phyloP scores from a whole-genome alignment of 2,329 filamentous ascomycete genomes.

The Trichothecium sympodiale region DNA sequence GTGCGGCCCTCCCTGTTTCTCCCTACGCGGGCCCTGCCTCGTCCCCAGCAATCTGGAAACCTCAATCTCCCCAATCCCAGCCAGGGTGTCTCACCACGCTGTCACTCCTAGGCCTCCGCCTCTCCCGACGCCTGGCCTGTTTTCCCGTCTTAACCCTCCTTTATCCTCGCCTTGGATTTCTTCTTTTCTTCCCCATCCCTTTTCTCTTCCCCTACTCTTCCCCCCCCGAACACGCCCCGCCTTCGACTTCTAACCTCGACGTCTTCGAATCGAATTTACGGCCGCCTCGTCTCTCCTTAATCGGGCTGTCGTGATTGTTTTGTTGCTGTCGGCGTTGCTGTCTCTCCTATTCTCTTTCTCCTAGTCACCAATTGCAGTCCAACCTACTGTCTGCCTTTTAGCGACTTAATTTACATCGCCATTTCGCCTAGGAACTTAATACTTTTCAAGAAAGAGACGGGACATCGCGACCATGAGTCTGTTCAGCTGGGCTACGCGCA shows the following conservation, averaged over 20 bases:
- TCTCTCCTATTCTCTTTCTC: neutral
- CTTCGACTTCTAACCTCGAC: conserved; percentile 7
- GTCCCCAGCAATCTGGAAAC: too few species aligned
- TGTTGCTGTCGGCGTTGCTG: neutral
- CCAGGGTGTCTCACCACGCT: too few species aligned
- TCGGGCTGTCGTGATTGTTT: neutral
- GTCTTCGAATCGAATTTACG: too few species aligned
- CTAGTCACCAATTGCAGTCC: neutral
- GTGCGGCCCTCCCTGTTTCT: too few species aligned
- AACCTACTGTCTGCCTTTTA: neutral
- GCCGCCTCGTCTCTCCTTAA: too few species aligned
- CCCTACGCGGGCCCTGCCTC: too few species aligned
- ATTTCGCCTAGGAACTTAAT: neutral
- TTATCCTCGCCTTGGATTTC: too few species aligned
- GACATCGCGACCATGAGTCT: conserved; percentile 37
- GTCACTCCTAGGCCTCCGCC: too few species aligned
- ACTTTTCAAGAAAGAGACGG: neutral
- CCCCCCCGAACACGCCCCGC: neutral
- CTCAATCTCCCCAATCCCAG: too few species aligned
- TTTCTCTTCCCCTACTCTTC: neutral
- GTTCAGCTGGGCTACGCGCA: conserved; percentile 41
- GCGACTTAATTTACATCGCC: neutral
- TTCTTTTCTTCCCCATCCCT: neutral
- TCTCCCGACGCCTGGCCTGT: too few species aligned
- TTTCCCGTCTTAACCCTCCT: too few species aligned